Evolutionary conservation across 202 grass and related monocot species (phyloP).

Genomic region (Dendrocalamus latiflorus): DNA sequence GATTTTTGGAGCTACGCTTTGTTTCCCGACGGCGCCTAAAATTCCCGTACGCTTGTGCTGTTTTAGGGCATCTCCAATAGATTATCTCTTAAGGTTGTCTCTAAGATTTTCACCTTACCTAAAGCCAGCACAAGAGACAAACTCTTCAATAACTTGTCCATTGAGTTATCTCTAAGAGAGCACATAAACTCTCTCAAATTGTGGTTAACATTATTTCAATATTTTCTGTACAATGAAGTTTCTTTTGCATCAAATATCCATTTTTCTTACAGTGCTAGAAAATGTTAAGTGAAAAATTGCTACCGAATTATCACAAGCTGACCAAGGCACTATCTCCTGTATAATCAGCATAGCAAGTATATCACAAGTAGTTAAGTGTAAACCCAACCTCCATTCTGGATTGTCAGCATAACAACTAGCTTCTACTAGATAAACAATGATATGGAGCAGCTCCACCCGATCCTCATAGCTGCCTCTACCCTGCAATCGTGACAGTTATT

Average conservation of each 20-base stretch:
- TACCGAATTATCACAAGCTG: neutral
- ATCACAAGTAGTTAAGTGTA: neutral
- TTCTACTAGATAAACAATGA: conserved; percentile 89
- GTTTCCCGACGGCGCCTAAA: neutral
- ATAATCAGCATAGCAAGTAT: neutral
- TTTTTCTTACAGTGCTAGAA: neutral
- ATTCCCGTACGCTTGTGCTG: neutral
- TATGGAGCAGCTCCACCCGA: conserved; percentile 69
- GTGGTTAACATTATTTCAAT: neutral
- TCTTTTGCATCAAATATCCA: neutral
- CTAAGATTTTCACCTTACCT: too few species aligned
- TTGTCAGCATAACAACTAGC: conserved; percentile 88
- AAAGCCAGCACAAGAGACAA: too few species aligned
- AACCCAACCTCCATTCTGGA: conserved; percentile 81
- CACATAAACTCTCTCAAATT: neutral
- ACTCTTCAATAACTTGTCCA: too few species aligned
- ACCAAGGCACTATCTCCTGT: neutral
- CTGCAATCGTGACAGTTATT: conserved; percentile 33
- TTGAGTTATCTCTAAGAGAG: too few species aligned
- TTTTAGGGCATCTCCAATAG: neutral
- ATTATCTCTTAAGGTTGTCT: too few species aligned
- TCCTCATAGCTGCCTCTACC: conserved; percentile 86
- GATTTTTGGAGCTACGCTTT: neutral
- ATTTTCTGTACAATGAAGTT: neutral
- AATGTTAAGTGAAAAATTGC: neutral